Conservation (phyloP, 371 early-diverging fungal species). For the Mucor lusitanicus region DNA sequence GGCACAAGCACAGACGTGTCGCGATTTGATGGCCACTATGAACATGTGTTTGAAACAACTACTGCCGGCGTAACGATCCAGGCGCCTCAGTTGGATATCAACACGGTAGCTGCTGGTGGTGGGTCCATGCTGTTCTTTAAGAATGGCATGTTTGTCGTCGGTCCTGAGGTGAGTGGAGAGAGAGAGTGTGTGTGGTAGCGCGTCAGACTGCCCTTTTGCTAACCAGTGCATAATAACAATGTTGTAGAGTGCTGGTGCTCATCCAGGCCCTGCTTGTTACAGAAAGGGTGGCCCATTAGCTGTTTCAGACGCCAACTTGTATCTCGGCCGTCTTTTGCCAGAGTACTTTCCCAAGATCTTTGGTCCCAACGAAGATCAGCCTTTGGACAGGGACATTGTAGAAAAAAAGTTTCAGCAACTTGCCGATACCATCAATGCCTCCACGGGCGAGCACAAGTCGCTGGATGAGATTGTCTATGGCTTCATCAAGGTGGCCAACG, state of each 20-base stretch:
- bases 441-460: slow-evolving; percentile 43
- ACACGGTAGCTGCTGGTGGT: slow-evolving; percentile 96
- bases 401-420: slow-evolving; percentile 64
- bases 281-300: slow-evolving; percentile 92
- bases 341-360: slow-evolving; percentile 94
- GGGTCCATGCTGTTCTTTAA: slow-evolving; percentile 92
- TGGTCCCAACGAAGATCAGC: slow-evolving; percentile 85
- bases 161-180: slow-evolving; percentile 68
- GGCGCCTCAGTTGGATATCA: slow-evolving; percentile 95
- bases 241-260: slow-evolving; percentile 84
- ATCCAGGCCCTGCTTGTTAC: slow-evolving; percentile 94
- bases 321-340: slow-evolving; percentile 86
- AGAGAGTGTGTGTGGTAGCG: too few relatives aligned
- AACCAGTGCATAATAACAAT: not conserved
- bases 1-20: slow-evolving; percentile 96
- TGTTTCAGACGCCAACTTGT: slow-evolving; percentile 93
- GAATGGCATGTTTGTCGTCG: slow-evolving; percentile 94
- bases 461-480: slow-evolving; percentile 91
- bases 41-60: slow-evolving; percentile 94
- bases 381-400: slow-evolving; percentile 76
- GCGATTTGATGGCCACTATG: slow-evolving; percentile 86
- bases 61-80: slow-evolving; percentile 94
- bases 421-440: slow-evolving; percentile 63
- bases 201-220: too few relatives aligned
- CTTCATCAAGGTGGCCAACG: slow-evolving; percentile 93